A percentile compares a stretch with the other conserved stretches of the same genome.
phyloP scores from a whole-genome alignment of 129 eudicot genomes.

The Saposhnikovia divaricata region DNA sequence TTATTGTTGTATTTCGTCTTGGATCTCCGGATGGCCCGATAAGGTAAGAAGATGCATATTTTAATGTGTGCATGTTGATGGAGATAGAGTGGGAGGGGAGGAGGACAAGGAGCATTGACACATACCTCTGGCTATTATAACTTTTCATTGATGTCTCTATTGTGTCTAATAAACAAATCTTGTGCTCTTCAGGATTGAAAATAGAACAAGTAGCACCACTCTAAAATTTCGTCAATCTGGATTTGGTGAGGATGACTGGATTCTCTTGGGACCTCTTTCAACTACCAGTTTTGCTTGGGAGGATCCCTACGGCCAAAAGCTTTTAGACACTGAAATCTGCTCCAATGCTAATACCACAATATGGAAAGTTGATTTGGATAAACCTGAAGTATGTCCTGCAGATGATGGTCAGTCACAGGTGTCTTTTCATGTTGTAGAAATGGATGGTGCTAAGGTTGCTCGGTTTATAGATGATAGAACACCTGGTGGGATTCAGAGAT shows the following conservation, averaged over 20 bases:
- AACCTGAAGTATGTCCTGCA: conserved; percentile 36
- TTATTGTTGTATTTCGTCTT: conserved; percentile 72
- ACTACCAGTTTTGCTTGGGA: conserved; percentile 75
- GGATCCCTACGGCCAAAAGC: conserved; percentile 72
- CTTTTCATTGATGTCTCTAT: conserved; percentile 2
- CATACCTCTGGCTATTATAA: background rate
- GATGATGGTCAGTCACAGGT: conserved; percentile 39
- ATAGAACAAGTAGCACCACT: conserved; percentile 56
- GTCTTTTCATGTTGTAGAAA: conserved; percentile 54
- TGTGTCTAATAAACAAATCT: conserved; percentile 6
- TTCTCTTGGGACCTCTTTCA: conserved; percentile 54
- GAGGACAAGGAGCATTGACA: background rate
- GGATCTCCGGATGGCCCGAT: conserved; percentile 76
- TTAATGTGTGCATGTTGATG: conserved; percentile 5
- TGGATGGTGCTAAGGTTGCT: conserved; percentile 62
- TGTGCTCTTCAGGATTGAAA: conserved; percentile 58
- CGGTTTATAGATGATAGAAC: conserved; percentile 49
- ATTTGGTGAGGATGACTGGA: conserved; percentile 57
- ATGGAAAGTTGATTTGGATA: conserved; percentile 53
- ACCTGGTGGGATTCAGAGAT: conserved; percentile 42
- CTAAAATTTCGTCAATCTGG: conserved; percentile 79
- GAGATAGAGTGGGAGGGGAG: background rate
- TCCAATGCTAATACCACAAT: conserved; percentile 19
- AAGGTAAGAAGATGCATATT: conserved; percentile 33
- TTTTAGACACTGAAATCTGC: conserved; percentile 46